Conservation (phyloP, 805 yeast species). For the Naumovozyma baii region DNA sequence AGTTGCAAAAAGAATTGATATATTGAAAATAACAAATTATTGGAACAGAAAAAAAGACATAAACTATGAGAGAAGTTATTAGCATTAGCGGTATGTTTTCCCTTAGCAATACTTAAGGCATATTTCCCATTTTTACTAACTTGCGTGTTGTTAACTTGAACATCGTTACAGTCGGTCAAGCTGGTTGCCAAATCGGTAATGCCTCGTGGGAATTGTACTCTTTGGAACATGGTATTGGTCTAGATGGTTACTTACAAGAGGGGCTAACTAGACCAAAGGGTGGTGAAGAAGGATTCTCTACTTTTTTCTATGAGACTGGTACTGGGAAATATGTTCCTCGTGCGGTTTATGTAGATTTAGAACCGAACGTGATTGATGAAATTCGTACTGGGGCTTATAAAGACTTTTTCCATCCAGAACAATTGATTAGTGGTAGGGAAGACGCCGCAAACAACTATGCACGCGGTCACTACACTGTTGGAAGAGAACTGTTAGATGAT, state of each 20-base stretch:
- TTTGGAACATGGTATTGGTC: conserved; percentile 92
- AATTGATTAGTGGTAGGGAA: conserved; percentile 92
- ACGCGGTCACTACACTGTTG: conserved; percentile 97
- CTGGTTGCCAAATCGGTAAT: conserved; percentile 99
- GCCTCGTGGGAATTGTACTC: conserved; percentile 98
- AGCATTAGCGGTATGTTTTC: conserved; percentile 71
- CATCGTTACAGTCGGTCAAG: conserved; percentile 72
- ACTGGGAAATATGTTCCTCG: conserved; percentile 96
- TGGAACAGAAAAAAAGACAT: background rate
- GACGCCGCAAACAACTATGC: conserved; percentile 99
- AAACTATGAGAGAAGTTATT: conserved; percentile 81
- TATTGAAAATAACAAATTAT: too few relatives aligned
- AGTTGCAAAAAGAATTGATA: background rate
- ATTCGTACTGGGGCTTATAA: conserved; percentile 90
- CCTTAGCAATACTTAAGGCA: too few relatives aligned
- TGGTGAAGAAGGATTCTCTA: conserved; percentile 93
- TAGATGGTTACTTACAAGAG: conserved; percentile 81
- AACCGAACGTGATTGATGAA: conserved; percentile 96
- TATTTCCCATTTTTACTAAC: background rate
- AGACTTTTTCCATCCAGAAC: conserved; percentile 95
- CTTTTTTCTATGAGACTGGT: conserved; percentile 93
- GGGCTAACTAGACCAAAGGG: conserved; percentile 78
- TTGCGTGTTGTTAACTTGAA: too few relatives aligned
- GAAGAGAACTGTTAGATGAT: conserved; percentile 90
- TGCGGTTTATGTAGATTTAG: conserved; percentile 92